Percentiles rank a stretch among this genome's conserved stretches.
Conservation (phyloP, 805 yeast genomes). For the Suhomyces kilbournensis region DNA sequence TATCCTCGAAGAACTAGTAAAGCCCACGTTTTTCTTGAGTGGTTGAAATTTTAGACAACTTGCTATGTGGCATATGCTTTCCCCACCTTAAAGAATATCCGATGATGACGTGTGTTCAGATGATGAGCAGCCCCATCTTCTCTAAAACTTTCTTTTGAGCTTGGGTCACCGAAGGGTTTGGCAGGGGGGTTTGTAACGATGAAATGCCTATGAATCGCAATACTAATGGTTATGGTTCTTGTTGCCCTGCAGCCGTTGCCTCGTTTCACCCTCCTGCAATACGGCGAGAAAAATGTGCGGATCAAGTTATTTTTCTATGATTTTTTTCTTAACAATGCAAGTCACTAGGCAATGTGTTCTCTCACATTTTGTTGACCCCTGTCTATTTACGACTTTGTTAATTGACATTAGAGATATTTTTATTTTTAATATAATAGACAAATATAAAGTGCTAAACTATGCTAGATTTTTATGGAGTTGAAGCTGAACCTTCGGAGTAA, state of each 20-base stretch:
- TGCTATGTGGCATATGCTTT: not conserved
- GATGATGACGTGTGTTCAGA: not conserved
- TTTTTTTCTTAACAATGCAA: not conserved
- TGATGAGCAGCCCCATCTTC: not conserved
- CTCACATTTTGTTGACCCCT: not conserved
- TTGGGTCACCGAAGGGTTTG: not conserved
- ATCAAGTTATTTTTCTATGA: not conserved
- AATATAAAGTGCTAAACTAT: not conserved
- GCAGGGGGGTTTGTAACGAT: not conserved
- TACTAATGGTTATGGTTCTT: not conserved
- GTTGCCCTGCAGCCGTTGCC: not conserved
- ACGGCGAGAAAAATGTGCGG: not conserved
- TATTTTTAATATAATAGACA: not conserved
- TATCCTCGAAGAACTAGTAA: not conserved
- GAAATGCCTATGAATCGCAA: not conserved
- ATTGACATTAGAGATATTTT: not conserved
- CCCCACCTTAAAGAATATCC: not conserved
- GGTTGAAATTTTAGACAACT: not conserved
- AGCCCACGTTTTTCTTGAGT: not conserved
- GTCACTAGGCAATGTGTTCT: not conserved
- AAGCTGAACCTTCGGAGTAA: constrained; percentile 22
- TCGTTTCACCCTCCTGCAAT: not conserved
- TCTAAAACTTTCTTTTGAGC: not conserved
- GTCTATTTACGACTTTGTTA: not conserved
- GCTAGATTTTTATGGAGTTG: constrained; percentile 6